These are phyloP conservation scores for Pseudoturritis turrita DNA, from an alignment of 345 rosid species.

Conservation along the genomic window DNA sequence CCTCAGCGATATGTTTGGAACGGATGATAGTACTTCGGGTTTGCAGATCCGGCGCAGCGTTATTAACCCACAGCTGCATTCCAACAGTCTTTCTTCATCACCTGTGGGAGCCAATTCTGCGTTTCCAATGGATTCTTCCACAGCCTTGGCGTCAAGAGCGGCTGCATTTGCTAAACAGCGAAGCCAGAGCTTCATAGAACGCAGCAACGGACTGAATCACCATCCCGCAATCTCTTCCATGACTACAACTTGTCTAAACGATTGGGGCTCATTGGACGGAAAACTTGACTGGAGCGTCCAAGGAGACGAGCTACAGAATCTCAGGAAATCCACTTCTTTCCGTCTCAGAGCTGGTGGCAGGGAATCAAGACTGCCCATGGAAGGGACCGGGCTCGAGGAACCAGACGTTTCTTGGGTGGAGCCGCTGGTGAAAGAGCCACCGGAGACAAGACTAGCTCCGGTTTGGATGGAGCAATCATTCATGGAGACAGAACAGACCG, in stretches of 20 bases:
- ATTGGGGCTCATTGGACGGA: conserved; percentile 80
- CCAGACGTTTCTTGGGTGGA: conserved; percentile 82
- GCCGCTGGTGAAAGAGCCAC: conserved; percentile 59
- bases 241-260: conserved; percentile 35
- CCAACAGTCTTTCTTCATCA: conserved; percentile 43
- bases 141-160: conserved; percentile 51
- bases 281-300: conserved; percentile 79
- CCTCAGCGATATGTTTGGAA: conserved; percentile 62
- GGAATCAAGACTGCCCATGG: conserved; percentile 8
- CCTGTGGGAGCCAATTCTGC: conserved; percentile 43
- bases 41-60: conserved; percentile 44
- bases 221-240: conserved; percentile 40
- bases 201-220: conserved; percentile 40
- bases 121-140: conserved; percentile 47
- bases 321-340: conserved; percentile 65
- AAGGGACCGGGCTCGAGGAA: conserved; percentile 38
- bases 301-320: conserved; percentile 68
- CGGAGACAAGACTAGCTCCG: conserved; percentile 36
- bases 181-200: conserved; percentile 72
- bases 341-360: conserved; percentile 42
- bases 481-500: conserved; percentile 78
- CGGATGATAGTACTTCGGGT: conserved; percentile 38
- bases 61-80: conserved; percentile 36
- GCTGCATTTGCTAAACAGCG: conserved; percentile 61
- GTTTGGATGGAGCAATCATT: conserved; percentile 77